Base-by-base conservation (phyloP, 192 early-diverging fungal genomes). In the Thamnidium elegans region DNA sequence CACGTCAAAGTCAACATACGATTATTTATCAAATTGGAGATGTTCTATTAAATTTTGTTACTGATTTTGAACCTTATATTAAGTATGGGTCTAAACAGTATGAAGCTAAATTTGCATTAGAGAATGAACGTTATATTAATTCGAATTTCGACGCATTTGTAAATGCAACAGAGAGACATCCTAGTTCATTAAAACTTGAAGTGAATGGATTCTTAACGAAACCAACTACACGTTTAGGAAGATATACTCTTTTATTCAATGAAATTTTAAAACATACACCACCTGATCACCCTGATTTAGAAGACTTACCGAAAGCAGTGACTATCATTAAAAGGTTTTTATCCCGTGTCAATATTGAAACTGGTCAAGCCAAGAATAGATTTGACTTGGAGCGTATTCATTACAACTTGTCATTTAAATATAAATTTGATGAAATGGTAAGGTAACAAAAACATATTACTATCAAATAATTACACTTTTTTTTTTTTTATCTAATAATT, bases 31-130 rank as follows among this genome's bases (percentile, higher is more conserved):
- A 82, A 64, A 78, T 94, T 34, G 92, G 92, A 34, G 90, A 92
- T 51, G 77, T 92, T 42, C 79, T 94, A 43, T 65, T 88, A 13
- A 59, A 71, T 46, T 79, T 81, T 60, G 80, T 85, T 1, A 74
- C 78, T 34, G 76, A 82, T 58, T 83, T 92, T 51, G 79, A 89
- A 52, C 84, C 87, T 1, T 96, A 92, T 64, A 84, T 94, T 42
- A 81, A 86, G 50, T 98, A 98, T 78, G 92, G 92, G 21, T 90
- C 88, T 14, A 84, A 90, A 67, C 92, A 94, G 68, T 82, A 88
- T 19, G 90, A 89, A 71, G 91, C 88, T 45, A 90, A 90, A 70
- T 86, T 88, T 71, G 85, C 86, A 48, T 78, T 97, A 53, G 93
- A 95, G 54, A 82, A 86, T 15, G 95, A 97, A 67, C 85, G 80